These are phyloP conservation scores for Cryptosporidium viatorum DNA, from an alignment of 169 alveolate genomes.

Conservation along the genomic window DNA sequence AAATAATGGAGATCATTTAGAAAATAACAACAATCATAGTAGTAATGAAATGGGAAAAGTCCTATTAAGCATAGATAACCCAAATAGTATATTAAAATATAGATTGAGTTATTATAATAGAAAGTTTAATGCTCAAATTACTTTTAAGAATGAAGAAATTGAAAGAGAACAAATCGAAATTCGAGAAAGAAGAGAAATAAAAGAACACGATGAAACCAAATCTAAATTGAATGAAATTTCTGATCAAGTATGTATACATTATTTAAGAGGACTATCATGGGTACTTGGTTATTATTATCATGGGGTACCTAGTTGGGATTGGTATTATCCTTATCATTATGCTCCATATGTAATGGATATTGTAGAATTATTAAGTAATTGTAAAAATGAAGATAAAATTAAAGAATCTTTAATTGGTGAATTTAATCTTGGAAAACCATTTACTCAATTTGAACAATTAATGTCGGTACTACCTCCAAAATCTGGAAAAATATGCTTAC, in stretches of 20 bases:
- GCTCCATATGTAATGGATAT: slow-evolving; percentile 97
- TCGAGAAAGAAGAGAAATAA: neutral
- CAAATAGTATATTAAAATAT: slow-evolving; percentile 21
- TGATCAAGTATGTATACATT: slow-evolving; percentile 78
- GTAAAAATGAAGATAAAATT: neutral
- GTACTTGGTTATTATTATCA: slow-evolving; percentile 89
- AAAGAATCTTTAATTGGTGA: slow-evolving; percentile 36
- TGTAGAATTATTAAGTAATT: neutral
- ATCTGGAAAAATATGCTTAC: slow-evolving; percentile 91
- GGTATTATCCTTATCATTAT: slow-evolving; percentile 99
- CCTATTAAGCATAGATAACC: neutral
- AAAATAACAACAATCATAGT: neutral
- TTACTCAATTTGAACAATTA: slow-evolving; percentile 95
- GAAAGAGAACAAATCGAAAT: neutral
- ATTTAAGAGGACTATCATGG: slow-evolving; percentile 97
- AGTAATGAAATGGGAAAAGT: neutral
- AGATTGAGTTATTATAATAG: slow-evolving; percentile 37
- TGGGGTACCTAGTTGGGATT: slow-evolving; percentile 97
- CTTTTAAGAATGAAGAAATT: neutral
- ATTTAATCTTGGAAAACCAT: slow-evolving; percentile 88
- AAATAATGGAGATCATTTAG: neutral
- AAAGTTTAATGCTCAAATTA: slow-evolving; percentile 15
- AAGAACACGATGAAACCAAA: slow-evolving; percentile 5
- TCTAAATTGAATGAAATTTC: slow-evolving; percentile 34
- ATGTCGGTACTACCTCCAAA: slow-evolving; percentile 97